Percentiles rank a stretch among this genome's conserved stretches.
Evolutionary conservation across 2,329 filamentous ascomycete genomes (phyloP).

Genomic region (Rhinocladiella mackenziei): DNA sequence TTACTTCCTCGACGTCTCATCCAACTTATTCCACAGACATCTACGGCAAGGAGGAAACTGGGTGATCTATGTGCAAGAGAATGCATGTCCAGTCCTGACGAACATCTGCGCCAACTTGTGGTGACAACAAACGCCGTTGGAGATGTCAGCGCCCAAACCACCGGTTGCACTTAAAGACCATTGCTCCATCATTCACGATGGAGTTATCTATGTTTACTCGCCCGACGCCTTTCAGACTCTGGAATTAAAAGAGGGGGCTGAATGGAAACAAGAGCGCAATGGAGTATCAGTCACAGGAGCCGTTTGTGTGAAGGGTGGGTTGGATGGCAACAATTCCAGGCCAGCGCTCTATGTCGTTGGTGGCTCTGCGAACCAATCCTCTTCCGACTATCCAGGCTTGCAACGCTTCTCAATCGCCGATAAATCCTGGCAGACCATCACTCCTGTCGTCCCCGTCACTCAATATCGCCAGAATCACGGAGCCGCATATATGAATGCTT

Average conservation of each 20-base stretch:
- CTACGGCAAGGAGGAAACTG: no score
- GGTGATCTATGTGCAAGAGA: slow-evolving; percentile 4
- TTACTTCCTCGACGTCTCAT: background rate
- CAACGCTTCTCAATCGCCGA: slow-evolving; percentile 62
- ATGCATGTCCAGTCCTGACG: slow-evolving; percentile 18
- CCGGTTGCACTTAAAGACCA: slow-evolving; percentile 66
- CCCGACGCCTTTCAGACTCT: slow-evolving; percentile 71
- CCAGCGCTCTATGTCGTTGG: slow-evolving; percentile 77
- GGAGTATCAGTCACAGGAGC: slow-evolving; percentile 70
- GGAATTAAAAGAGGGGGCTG: slow-evolving; percentile 61
- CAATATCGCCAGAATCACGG: slow-evolving; percentile 71
- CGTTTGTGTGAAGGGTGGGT: slow-evolving; percentile 68
- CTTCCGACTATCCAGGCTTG: slow-evolving; percentile 64
- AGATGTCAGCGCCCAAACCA: slow-evolving; percentile 71
- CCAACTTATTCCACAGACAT: no score
- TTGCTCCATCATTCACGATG: slow-evolving; percentile 76
- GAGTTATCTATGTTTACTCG: slow-evolving; percentile 81
- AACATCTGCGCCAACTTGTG: slow-evolving; percentile 1
- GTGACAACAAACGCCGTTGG: slow-evolving; percentile 17
- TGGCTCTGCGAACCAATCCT: slow-evolving; percentile 54
- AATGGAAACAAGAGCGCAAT: slow-evolving; percentile 64
- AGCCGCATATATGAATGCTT: slow-evolving; percentile 67
- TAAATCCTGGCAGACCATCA: slow-evolving; percentile 57
- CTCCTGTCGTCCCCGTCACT: slow-evolving; percentile 50
- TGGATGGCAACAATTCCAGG: slow-evolving; percentile 53